Percentiles rank a stretch among this genome's conserved stretches.
Evolutionary conservation across 2,329 filamentous ascomycete genomes (phyloP).

Genomic region (Colletotrichum aenigma): DNA sequence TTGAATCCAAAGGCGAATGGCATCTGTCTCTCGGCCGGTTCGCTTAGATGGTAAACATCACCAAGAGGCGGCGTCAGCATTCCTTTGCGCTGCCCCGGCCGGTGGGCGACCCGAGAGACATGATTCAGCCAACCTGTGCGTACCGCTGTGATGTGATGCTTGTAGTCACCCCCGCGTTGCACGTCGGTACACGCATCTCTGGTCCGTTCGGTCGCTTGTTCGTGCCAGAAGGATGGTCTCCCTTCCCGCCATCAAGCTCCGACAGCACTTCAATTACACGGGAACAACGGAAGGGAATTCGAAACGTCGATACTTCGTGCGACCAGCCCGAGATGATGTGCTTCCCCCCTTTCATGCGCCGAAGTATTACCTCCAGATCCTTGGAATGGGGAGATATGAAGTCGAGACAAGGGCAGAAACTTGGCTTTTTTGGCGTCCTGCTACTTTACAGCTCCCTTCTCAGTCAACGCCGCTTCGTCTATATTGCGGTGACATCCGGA

Average conservation of each 20-base stretch:
- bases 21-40: not conserved
- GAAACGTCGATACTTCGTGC: not conserved
- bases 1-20: not conserved
- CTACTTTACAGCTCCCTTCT: not conserved
- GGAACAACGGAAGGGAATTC: not conserved
- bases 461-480: not conserved
- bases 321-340: not conserved
- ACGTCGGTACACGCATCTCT: not conserved
- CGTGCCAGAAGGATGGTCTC: not conserved
- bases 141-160: not conserved
- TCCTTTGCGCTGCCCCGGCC: not conserved
- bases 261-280: not conserved
- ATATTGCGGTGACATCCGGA: not conserved
- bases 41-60: not conserved
- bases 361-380: not conserved
- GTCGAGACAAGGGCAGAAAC: slow-evolving; percentile 3
- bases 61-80: not conserved
- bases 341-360: not conserved
- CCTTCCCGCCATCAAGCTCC: not conserved
- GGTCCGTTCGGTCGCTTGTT: not conserved
- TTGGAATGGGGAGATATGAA: not conserved
- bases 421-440: not conserved
- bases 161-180: not conserved
- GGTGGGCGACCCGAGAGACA: not conserved
- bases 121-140: not conserved